Conservation (phyloP, 352 stramenopile genomes). For the Plasmopara halstedii region DNA sequence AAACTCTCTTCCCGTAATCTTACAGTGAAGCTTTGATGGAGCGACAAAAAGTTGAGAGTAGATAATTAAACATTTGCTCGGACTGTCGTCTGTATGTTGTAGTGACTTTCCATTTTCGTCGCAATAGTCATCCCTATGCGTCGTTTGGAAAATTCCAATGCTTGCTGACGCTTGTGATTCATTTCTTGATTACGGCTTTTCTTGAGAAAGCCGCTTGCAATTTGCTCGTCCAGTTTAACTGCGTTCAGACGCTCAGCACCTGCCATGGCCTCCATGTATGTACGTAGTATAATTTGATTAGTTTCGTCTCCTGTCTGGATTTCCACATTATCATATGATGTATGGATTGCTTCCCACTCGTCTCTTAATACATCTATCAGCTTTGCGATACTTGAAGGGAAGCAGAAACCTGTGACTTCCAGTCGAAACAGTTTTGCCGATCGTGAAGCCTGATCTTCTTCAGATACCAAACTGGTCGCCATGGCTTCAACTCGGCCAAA, state of each 20-base stretch:
- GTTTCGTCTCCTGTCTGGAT: constrained; percentile 1
- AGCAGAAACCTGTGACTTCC: constrained; percentile 54
- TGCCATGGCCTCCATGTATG: constrained; percentile 36
- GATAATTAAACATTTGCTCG: constrained; percentile 3
- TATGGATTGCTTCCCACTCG: constrained; percentile 12
- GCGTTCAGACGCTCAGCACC: constrained; percentile 56
- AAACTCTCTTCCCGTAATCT: background rate
- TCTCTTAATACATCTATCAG: constrained; percentile 37
- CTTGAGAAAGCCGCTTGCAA: constrained; percentile 1
- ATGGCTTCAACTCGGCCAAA: constrained; percentile 16
- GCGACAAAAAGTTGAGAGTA: background rate
- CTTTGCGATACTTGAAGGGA: constrained; percentile 25
- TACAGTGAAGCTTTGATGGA: background rate
- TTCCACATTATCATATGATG: constrained; percentile 1
- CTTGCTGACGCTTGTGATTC: constrained; percentile 34
- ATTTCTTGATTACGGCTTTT: constrained; percentile 8
- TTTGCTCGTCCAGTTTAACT: constrained; percentile 28
- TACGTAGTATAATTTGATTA: constrained; percentile 15
- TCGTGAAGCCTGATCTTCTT: constrained; percentile 14
- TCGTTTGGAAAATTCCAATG: constrained; percentile 59
- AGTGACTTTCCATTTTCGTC: constrained; percentile 17
- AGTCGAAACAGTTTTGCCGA: constrained; percentile 23
- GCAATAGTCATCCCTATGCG: constrained; percentile 30
- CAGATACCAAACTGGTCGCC: constrained; percentile 5
- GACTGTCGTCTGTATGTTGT: constrained; percentile 20